Percentiles rank a stretch among this genome's conserved stretches.
phyloP scores from a whole-genome alignment of 805 yeast genomes.

The Nakazawaea molendinolei region DNA sequence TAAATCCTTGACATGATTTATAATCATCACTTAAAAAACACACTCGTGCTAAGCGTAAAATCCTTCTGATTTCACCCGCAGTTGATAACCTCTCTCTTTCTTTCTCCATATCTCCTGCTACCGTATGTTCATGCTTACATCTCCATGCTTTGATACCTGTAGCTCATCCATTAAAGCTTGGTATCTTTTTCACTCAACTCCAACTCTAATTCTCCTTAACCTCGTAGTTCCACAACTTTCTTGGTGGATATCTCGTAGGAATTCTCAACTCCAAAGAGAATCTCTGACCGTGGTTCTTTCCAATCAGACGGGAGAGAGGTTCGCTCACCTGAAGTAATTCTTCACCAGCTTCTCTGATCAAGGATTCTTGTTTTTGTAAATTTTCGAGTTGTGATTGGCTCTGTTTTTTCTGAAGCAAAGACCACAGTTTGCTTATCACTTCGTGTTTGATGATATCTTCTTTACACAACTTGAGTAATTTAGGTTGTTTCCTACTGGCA shows the following conservation, averaged over 20 bases:
- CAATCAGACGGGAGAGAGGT: slow-evolving; percentile 57
- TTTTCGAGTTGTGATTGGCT: slow-evolving; percentile 32
- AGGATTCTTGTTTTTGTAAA: slow-evolving; percentile 53
- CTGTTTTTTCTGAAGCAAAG: slow-evolving; percentile 46
- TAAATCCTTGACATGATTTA: no score
- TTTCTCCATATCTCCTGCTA: no score
- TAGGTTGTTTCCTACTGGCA: slow-evolving; percentile 86
- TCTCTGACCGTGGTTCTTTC: slow-evolving; percentile 44
- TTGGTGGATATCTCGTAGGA: slow-evolving; percentile 88
- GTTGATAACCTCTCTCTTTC: no score
- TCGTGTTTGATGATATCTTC: slow-evolving; percentile 86
- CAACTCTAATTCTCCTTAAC: no score
- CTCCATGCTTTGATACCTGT: no score
- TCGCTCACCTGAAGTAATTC: slow-evolving; percentile 49
- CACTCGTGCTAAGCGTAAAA: no score
- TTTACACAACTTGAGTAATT: slow-evolving; percentile 59
- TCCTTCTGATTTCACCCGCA: no score
- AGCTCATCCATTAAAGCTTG: no score
- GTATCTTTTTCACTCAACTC: no score
- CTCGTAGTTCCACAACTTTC: slow-evolving; percentile 60
- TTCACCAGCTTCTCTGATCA: slow-evolving; percentile 66
- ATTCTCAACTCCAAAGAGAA: slow-evolving; percentile 81
- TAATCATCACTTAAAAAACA: no score
- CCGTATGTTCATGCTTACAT: no score
- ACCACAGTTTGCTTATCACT: slow-evolving; percentile 81